phyloP scores from a whole-genome alignment of 768 basidiomycete species.

The Lactifluus subvellereus region DNA sequence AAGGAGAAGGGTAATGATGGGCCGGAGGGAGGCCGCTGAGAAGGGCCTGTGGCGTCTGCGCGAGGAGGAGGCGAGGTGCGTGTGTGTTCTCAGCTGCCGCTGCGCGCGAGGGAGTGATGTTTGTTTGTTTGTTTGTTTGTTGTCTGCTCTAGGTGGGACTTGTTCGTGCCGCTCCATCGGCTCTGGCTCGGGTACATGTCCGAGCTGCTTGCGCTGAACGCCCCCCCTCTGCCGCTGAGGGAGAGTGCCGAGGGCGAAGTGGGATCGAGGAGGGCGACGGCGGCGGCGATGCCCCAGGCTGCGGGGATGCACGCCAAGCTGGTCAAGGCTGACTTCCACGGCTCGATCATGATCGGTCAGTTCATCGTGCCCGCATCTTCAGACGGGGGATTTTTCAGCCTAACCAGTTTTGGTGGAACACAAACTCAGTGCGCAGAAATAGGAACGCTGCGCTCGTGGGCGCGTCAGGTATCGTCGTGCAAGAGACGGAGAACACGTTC shows the following conservation, averaged over 20 bases:
- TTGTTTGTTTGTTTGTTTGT: not conserved
- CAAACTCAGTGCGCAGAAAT: slow-evolving; percentile 56
- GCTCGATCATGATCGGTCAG: slow-evolving; percentile 70
- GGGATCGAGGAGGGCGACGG: slow-evolving; percentile 24
- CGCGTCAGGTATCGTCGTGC: slow-evolving; percentile 74
- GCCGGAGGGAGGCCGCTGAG: slow-evolving; percentile 47
- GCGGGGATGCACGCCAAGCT: slow-evolving; percentile 74
- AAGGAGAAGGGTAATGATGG: slow-evolving; percentile 43
- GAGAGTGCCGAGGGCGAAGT: too few species aligned
- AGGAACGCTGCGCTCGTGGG: slow-evolving; percentile 74
- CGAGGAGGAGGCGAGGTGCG: slow-evolving; percentile 52
- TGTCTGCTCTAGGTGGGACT: slow-evolving; percentile 47
- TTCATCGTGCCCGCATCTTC: not conserved
- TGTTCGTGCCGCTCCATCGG: slow-evolving; percentile 70
- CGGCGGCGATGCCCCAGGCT: slow-evolving; percentile 42
- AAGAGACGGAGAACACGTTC: slow-evolving; percentile 88
- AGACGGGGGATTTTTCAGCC: too few species aligned
- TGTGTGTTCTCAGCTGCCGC: not conserved
- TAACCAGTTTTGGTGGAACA: not conserved
- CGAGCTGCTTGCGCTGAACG: slow-evolving; percentile 59
- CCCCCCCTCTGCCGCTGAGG: slow-evolving; percentile 25
- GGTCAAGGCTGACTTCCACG: slow-evolving; percentile 86
- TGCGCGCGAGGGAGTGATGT: too few species aligned
- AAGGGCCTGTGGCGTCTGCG: slow-evolving; percentile 65
- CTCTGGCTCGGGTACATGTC: slow-evolving; percentile 90